Percentiles rank a stretch among this genome's conserved stretches.
Evolutionary conservation across 1,139 yeast species (phyloP).

Genomic region (Geotrichum cucujoidarum): DNA sequence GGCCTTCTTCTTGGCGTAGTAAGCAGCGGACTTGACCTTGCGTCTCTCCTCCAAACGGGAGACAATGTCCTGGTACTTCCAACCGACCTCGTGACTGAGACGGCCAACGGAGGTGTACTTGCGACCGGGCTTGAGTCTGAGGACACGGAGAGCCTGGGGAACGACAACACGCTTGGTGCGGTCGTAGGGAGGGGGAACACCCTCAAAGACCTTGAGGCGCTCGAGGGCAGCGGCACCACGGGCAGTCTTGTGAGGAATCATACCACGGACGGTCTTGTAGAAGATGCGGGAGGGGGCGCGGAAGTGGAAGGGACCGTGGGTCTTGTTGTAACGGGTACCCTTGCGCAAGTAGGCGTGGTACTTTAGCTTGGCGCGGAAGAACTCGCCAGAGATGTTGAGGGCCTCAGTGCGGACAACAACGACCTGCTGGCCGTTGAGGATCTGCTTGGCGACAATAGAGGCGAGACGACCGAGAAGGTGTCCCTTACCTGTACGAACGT

Average conservation of each 20-base stretch:
- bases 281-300: constrained; percentile 99
- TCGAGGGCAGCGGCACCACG: constrained; percentile 99
- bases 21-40: constrained; percentile 98
- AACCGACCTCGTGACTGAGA: constrained; percentile 94
- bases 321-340: constrained; percentile 97
- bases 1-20: constrained; percentile 98
- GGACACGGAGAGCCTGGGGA: constrained; percentile 98
- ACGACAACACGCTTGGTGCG: constrained; percentile 99
- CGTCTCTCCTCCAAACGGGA: constrained; percentile 98
- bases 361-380: constrained; percentile 99
- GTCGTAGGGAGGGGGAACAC: constrained; percentile 99
- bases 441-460: constrained; percentile 96
- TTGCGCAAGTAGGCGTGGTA: constrained; percentile 99
- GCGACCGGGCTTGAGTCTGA: constrained; percentile 99
- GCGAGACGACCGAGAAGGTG: constrained; percentile 99
- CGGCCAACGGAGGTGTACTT: constrained; percentile 98
- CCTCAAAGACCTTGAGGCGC: constrained; percentile 98
- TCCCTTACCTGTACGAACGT: constrained; percentile 69
- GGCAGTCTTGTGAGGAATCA: constrained; percentile 99
- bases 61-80: constrained; percentile 99
- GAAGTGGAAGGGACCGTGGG: constrained; percentile 99
- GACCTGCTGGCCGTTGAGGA: constrained; percentile 95
- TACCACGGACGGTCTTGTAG: constrained; percentile 99
- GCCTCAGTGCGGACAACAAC: constrained; percentile 97
- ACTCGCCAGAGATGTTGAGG: constrained; percentile 98